Evolutionary conservation across 1,284 basidiomycete species (phyloP).

Genomic region (Ganoderma multipileum): DNA sequence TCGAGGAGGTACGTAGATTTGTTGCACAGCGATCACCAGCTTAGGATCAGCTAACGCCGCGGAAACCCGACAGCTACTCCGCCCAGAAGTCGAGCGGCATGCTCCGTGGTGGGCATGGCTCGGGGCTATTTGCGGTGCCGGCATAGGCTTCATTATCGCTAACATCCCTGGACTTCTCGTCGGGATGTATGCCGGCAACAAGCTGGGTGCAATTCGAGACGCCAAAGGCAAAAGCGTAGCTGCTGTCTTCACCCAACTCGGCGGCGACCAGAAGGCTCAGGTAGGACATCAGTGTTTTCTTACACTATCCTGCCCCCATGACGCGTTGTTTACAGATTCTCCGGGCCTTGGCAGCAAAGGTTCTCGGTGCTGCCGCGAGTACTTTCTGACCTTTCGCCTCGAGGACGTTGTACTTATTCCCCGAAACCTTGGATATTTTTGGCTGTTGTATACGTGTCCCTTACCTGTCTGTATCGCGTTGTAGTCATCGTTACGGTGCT

Average conservation of each 20-base stretch:
- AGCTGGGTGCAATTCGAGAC: constrained; percentile 87
- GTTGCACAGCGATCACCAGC: background rate
- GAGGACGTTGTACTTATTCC: background rate
- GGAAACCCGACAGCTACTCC: constrained; percentile 58
- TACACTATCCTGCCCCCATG: background rate
- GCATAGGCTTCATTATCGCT: constrained; percentile 87
- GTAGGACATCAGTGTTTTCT: constrained; percentile 48
- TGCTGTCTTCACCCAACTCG: constrained; percentile 86
- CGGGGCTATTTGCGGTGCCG: constrained; percentile 73
- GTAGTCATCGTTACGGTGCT: constrained; percentile 5
- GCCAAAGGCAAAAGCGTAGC: constrained; percentile 94
- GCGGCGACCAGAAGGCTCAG: constrained; percentile 86
- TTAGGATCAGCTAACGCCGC: background rate
- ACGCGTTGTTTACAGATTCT: constrained; percentile 68
- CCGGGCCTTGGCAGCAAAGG: constrained; percentile 87
- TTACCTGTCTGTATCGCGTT: background rate
- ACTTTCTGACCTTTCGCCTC: constrained; percentile 3
- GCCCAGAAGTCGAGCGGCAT: constrained; percentile 77
- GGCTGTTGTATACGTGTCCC: background rate
- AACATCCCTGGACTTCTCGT: constrained; percentile 86
- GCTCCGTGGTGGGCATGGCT: constrained; percentile 80
- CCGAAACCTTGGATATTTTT: background rate
- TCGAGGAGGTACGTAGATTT: constrained; percentile 73
- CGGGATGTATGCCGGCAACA: constrained; percentile 85
- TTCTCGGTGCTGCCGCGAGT: constrained; percentile 71